Evolutionary conservation across 2,329 filamentous ascomycete genomes (phyloP), one percentile per base, ranked within the genome.

Genomic region (Scedosporium minutisporum): DNA sequence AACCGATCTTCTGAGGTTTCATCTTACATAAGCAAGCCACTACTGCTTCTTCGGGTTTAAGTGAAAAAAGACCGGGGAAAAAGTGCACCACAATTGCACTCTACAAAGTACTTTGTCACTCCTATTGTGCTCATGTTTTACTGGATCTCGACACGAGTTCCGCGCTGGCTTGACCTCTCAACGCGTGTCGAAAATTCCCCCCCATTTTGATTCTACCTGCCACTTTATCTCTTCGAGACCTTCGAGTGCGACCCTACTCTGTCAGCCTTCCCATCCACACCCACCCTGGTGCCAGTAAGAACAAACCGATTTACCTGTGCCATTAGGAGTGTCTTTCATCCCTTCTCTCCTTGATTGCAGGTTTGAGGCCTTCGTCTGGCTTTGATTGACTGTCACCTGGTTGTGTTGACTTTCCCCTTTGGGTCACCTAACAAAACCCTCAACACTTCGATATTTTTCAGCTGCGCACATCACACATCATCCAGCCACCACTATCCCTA

Each of bases 321-420:
- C 44, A 10, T 18, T 6, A 18, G 44, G 9, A 14, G 44, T n/a
- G 10, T 48, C 44, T n/a, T 21, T 25, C 23, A 14, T 23, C 12
- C 16, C 23, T 55, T 23, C 12, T 25, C 23, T 55, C 12, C 29
- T 55, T 23, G 51, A 12, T 6, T 7, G 1, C 51, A 25, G 12
- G 18, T 27, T 27, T 29, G 51, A 23, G 18, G 51, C 23, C 51
- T 55, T 14, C 3, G 12, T 23, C 18, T 29, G 9, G 21, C 44
- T 48, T 48, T 38, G 33, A 38, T 38, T 38, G 33, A 38, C 44
- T 18, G 16, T 23, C 44, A 18, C 44, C 21, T 14, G 6, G 33
- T n/a, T 55, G 12, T 55, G 21, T 55, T 55, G 51, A 55, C 51
- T 55, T 55, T 55, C 51, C 51, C 51, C 51, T 55, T 55, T 27